Evolutionary conservation across 2,329 filamentous ascomycete species (phyloP), one percentile per base, ranked within the genome.

Genomic region (Colletotrichum musae): DNA sequence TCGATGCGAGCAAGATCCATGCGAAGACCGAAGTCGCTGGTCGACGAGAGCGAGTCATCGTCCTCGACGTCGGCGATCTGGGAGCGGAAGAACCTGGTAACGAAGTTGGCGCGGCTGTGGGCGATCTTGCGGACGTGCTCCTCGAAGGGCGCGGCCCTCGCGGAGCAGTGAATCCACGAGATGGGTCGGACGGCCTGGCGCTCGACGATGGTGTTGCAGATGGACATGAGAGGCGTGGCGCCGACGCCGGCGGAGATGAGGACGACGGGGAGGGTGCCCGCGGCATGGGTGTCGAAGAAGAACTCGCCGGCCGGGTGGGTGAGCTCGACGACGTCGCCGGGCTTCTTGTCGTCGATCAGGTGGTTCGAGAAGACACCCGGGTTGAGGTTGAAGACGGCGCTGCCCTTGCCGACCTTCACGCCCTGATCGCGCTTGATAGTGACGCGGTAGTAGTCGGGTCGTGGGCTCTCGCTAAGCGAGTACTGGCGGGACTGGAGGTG

Each of bases 401-500:
- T 80, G 2, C 81, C 77, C 56, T 78, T 79, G 68, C 77, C 74
- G 64, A 77, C 78, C 69, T 66, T 70, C 60, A 61, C 61, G 18
- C 89, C 90, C 2, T 81, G 77, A 74, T 94, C 91, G 68, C 85
- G 87, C 84, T 93, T 93, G 65, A 94, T 86, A 58, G 87, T 92
- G 79, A 94, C 91, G 36, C 92, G 88, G 79, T 93, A 92, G 78
- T 90, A 88, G 58, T 88, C 84, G 9, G 85, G 80, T 2, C 83
- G 82, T 2, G 90, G 91, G 58, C 87, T 84, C 72, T 93, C 91
- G 74, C 88, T 92, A 70, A 94, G 84, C 28, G 91, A 93, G 80
- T 94, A 94, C 78, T 94, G 92, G 39, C 92, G 84, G 18, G 89
- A 85, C 78, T 94, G 92, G 72, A 84, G 80, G 76, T 89, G 87